phyloP scores from a whole-genome alignment of 495 filamentous ascomycete species.

The Neurospora tetraspora region DNA sequence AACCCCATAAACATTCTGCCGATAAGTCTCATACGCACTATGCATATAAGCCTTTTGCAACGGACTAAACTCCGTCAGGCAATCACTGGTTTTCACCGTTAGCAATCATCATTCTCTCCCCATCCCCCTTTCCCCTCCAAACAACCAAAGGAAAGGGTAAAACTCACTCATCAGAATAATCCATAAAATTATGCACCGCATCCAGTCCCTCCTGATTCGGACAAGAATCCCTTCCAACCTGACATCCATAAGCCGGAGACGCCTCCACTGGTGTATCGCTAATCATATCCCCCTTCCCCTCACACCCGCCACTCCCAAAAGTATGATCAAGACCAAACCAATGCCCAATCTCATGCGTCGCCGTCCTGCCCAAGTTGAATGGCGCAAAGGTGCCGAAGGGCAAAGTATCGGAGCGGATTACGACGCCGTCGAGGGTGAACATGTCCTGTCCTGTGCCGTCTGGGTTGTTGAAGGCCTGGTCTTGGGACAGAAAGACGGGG shows the following conservation, averaged over 20 bases:
- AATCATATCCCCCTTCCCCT: not conserved
- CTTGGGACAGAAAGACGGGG: not conserved
- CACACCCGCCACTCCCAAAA: slow-evolving; percentile 31
- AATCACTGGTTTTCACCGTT: not conserved
- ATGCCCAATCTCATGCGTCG: slow-evolving; percentile 45
- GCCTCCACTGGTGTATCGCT: not conserved
- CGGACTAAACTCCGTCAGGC: not conserved
- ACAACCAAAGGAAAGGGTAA: not conserved
- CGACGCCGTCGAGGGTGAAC: not conserved
- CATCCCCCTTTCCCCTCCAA: not conserved
- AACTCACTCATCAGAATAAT: not conserved
- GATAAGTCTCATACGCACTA: not conserved
- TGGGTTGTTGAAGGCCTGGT: too few relatives aligned
- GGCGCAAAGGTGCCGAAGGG: slow-evolving; percentile 13
- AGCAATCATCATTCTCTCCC: not conserved
- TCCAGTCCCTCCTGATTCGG: not conserved
- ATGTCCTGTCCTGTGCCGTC: too few relatives aligned
- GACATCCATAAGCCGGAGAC: not conserved
- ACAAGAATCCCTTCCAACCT: not conserved
- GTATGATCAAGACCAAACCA: slow-evolving; percentile 45
- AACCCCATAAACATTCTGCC: not conserved
- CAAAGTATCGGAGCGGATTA: not conserved
- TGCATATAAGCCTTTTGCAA: not conserved
- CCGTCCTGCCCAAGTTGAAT: slow-evolving; percentile 34
- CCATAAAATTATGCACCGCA: not conserved